Evolutionary conservation across 2,329 filamentous ascomycete genomes (phyloP), one percentile per base, ranked within the genome.

Genomic region (Lecanicillium sp.): DNA sequence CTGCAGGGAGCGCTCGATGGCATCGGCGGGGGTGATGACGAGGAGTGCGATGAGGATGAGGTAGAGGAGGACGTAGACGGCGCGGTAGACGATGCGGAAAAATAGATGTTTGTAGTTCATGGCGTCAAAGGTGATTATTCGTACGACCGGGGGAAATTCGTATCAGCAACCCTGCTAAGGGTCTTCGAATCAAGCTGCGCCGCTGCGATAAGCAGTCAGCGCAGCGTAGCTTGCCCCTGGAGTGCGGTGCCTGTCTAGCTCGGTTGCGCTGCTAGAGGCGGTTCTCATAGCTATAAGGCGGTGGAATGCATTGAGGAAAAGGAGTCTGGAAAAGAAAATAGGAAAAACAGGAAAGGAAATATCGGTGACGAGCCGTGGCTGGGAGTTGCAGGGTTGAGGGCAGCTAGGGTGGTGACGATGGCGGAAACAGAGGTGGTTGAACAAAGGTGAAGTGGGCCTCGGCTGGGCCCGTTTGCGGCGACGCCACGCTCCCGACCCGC

Each of bases 71-170:
- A 80, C 76, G 61, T 94, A 97, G 48, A 82, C 72, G 34, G 78
- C 78, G 55, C 74, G 81, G 68, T 95, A 95, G 65, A 89, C 77
- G 60, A 94, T 79, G 57, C 80, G 79, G 60, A 85, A 87, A 54
- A 89, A 64, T 45, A 79, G 69, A 48, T 65, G 63, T 33, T 62
- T 52, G 39, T 61, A 57, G 46, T 61, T 59, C 63, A 69, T 67
- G 47, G 51, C 58, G 42, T n/a, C n/a, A n/a, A n/a, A n/a, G n/a
- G n/a, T n/a, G n/a, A n/a, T n/a, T n/a, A n/a, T n/a, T n/a, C n/a
- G n/a, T n/a, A n/a, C n/a, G n/a, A n/a, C n/a, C n/a, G n/a, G n/a
- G n/a, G n/a, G n/a, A n/a, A n/a, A n/a, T n/a, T n/a, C n/a, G n/a
- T n/a, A n/a, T n/a, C n/a, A n/a, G n/a, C n/a, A n/a, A n/a, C n/a